Base-by-base conservation (phyloP, 1,284 basidiomycete species). In the Leccinum variabile region DNA sequence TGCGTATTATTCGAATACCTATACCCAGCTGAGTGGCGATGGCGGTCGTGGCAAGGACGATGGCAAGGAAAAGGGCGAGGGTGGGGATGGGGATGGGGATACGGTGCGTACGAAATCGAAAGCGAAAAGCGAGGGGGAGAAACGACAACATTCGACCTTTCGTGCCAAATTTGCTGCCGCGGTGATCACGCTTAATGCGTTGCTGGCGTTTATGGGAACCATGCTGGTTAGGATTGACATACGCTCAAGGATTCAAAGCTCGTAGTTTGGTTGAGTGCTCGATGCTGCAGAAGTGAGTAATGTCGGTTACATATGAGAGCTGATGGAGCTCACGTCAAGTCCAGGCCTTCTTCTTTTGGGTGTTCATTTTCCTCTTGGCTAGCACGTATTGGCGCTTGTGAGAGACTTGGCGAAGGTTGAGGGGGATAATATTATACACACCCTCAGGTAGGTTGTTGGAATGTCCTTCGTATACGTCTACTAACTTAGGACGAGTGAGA, bases 231-330 rank as follows among this genome's bases (percentile, higher is more conserved):
- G 93, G 83, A 64, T 79, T 97, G 54, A 95, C 92, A 0, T 95
- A 96, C 72, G 79, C 90, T 50, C 94, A 99, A 75, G 97, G 95
- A 0, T 89, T 91, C 72, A 88, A 87, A 56, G 94, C 97, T 3
- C 81, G 94, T 52, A 96, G 94, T 71, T 91, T 92, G 84, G 87
- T 97, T 54, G 97, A 99, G 73, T 96, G 95, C 72, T 95, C 94
- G 0, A 78, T 98, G 50, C 77, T 98, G 73, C 93, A 91, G 70
- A 98, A 98, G 92, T 96, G 64, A 63, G 85, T 77, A 30, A 10
- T 30, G 39, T 41, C 60, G 1, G 25, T 30, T 54, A 63, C 57
- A 28, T 18, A 16, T 18, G 39, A 44, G 14, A 59, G 16, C 54
- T 18, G 13, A 57, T 35, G 35, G 60, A 57, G 55, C 63, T 64